phyloP scores from a whole-genome alignment of 352 stramenopile genomes.

The Globisporangium iwayamae region DNA sequence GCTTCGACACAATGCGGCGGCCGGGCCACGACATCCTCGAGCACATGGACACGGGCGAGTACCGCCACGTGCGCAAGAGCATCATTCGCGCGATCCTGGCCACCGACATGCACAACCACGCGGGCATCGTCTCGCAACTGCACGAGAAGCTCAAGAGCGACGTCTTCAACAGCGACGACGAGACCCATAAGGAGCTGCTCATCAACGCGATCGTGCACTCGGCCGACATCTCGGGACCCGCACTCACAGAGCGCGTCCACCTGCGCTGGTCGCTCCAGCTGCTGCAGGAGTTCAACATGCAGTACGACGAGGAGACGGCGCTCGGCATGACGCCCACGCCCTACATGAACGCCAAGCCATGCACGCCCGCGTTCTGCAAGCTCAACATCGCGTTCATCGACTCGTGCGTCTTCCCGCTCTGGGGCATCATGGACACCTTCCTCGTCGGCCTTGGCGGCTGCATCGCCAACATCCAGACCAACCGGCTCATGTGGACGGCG shows the following conservation, averaged over 20 bases:
- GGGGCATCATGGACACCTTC: constrained; percentile 63
- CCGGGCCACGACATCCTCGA: constrained; percentile 70
- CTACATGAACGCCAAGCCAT: constrained; percentile 74
- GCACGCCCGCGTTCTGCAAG: constrained; percentile 60
- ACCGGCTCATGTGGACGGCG: constrained; percentile 57
- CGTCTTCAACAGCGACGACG: constrained; percentile 48
- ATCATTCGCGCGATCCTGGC: constrained; percentile 80
- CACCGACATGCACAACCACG: constrained; percentile 82
- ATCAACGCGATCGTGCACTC: constrained; percentile 75
- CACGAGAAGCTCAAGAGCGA: constrained; percentile 63
- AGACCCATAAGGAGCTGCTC: constrained; percentile 58
- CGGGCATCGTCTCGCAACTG: constrained; percentile 61
- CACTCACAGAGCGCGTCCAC: constrained; percentile 48
- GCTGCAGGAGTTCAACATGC: constrained; percentile 79
- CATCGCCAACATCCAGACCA: constrained; percentile 64
- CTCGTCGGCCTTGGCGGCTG: constrained; percentile 56
- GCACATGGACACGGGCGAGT: constrained; percentile 30
- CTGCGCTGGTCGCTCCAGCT: constrained; percentile 64
- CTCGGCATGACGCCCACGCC: constrained; percentile 57
- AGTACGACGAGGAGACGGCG: constrained; percentile 70
- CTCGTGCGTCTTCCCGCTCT: constrained; percentile 82
- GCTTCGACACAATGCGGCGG: constrained; percentile 74
- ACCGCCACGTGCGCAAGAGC: constrained; percentile 56
- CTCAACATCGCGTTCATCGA: constrained; percentile 83
- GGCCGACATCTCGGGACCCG: constrained; percentile 76